Evolutionary conservation across 306 rosid genomes (phyloP).

Genomic region (Mucuna pruriens): DNA sequence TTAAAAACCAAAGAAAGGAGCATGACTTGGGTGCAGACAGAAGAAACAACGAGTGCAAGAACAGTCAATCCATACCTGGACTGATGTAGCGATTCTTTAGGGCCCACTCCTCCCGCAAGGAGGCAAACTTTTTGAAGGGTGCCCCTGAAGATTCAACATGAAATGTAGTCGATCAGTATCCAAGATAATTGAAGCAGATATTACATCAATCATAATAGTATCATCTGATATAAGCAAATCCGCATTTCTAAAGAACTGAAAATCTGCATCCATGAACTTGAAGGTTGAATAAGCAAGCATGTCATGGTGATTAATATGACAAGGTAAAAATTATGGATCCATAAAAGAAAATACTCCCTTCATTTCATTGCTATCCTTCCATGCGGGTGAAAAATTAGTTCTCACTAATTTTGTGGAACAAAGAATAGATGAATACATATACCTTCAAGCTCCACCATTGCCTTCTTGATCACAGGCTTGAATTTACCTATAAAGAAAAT

Average conservation of each 20-base stretch:
- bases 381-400: constrained; percentile 7
- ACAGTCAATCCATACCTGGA: constrained; percentile 65
- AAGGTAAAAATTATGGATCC: constrained; percentile 1
- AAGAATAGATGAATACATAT: constrained; percentile 34
- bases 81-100: constrained; percentile 84
- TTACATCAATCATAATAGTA: constrained; percentile 7
- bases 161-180: constrained; percentile 21
- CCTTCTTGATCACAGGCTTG: constrained; percentile 99
- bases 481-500: constrained; percentile 73
- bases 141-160: constrained; percentile 65
- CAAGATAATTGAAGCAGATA: constrained; percentile 27
- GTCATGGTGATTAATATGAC: neutral
- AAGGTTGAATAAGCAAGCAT: constrained; percentile 9
- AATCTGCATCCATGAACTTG: constrained; percentile 14
- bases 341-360: neutral
- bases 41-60: neutral
- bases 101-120: constrained; percentile 92
- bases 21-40: constrained; percentile 17
- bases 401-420: constrained; percentile 6
- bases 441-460: constrained; percentile 99
- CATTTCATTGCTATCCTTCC: constrained; percentile 28
- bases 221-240: constrained; percentile 18
- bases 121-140: constrained; percentile 90
- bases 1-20: constrained; percentile 5
- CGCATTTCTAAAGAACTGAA: constrained; percentile 6